Percentiles rank a stretch among this genome's conserved stretches.
These are phyloP conservation scores for Acanthamoeba sp. DNA, from an alignment of 208 protist species.

Conservation along the genomic window DNA sequence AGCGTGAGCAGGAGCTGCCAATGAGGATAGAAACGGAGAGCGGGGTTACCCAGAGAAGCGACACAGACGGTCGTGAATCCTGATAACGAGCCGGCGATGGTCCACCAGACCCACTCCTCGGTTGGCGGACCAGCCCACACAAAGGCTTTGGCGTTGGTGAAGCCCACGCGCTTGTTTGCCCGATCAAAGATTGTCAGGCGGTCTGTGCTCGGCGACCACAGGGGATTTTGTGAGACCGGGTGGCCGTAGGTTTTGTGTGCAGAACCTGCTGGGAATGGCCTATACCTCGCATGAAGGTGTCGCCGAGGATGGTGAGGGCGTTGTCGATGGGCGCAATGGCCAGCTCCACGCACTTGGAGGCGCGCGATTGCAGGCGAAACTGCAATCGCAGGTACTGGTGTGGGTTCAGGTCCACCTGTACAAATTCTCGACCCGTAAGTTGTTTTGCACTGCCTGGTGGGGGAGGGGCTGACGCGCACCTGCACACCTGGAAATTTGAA, in stretches of 20 bases:
- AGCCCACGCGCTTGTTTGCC: slow-evolving; percentile 42
- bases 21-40: no score
- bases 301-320: slow-evolving; percentile 42
- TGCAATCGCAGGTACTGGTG: slow-evolving; percentile 61
- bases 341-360: slow-evolving; percentile 6
- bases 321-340: slow-evolving; percentile 61
- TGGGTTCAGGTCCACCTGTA: not conserved
- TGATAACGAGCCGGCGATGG: not conserved
- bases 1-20: not conserved
- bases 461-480: not conserved
- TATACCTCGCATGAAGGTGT: slow-evolving; percentile 59
- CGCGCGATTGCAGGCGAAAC: no score
- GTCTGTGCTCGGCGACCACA: not conserved
- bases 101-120: slow-evolving; percentile 1
- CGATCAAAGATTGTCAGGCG: slow-evolving; percentile 38
- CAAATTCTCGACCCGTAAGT: not conserved
- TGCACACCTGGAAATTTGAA: slow-evolving; percentile 59
- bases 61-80: not conserved
- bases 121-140: not conserved
- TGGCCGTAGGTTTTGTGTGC: no score
- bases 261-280: not conserved
- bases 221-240: not conserved
- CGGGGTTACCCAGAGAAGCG: not conserved
- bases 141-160: slow-evolving; percentile 41
- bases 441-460: not conserved